phyloP scores from a whole-genome alignment of 2,329 filamentous ascomycete species.

The Beauveria rudraprayagi region DNA sequence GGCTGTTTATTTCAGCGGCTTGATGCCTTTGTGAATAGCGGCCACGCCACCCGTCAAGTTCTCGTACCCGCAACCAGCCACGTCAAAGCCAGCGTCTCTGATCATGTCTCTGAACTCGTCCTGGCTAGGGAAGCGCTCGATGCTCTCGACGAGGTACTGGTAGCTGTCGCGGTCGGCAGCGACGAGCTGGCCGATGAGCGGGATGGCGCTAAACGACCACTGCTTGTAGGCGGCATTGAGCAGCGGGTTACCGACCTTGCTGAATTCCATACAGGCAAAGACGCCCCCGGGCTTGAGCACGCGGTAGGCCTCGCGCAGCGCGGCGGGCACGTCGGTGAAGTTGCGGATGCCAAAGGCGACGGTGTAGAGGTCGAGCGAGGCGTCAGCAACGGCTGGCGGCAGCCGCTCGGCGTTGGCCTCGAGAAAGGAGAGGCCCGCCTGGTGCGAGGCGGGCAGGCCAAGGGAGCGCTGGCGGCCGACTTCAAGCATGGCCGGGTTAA shows the following conservation, averaged over 20 bases:
- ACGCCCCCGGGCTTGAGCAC: slow-evolving; percentile 91
- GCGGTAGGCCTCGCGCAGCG: slow-evolving; percentile 73
- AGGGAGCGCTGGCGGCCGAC: slow-evolving; percentile 77
- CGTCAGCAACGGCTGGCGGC: slow-evolving; percentile 50
- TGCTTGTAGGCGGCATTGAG: slow-evolving; percentile 86
- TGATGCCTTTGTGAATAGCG: slow-evolving; percentile 93
- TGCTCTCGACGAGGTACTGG: slow-evolving; percentile 97
- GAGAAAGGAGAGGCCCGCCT: slow-evolving; percentile 61
- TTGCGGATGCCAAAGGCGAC: slow-evolving; percentile 97
- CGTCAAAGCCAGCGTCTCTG: slow-evolving; percentile 71
- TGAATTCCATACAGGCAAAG: slow-evolving; percentile 95
- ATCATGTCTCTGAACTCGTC: slow-evolving; percentile 80
- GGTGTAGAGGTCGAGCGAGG: slow-evolving; percentile 87
- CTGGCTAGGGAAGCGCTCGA: slow-evolving; percentile 86
- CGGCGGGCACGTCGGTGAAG: slow-evolving; percentile 84
- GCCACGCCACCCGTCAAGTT: slow-evolving; percentile 88
- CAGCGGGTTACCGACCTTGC: slow-evolving; percentile 65
- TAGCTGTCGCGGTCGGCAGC: slow-evolving; percentile 93
- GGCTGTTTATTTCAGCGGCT: slow-evolving; percentile 44
- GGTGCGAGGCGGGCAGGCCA: slow-evolving; percentile 45
- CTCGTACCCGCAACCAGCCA: slow-evolving; percentile 78
- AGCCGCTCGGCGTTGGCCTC: slow-evolving; percentile 86
- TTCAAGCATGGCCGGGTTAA: slow-evolving; percentile 89
- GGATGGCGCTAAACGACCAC: slow-evolving; percentile 93
- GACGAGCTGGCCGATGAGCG: slow-evolving; percentile 88